Base-by-base conservation (phyloP, 2,329 filamentous ascomycete genomes). In the Cercospora zeae-maydis region DNA sequence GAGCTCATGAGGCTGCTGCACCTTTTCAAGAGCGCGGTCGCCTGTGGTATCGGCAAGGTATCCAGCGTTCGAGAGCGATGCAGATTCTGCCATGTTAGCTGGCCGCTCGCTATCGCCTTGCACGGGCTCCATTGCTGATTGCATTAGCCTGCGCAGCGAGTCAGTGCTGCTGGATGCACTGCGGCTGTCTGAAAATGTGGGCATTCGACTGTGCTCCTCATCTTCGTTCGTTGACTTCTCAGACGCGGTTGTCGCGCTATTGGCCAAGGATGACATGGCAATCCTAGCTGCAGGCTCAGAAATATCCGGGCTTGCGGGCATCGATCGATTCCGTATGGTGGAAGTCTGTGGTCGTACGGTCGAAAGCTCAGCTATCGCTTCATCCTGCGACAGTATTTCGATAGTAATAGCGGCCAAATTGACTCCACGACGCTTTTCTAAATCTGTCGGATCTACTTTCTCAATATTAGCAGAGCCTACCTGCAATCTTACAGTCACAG, bases 401-500 rank as follows among this genome's bases (percentile, higher is more conserved):
- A 74, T 19, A 3, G 69, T 67, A 24, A 75, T 67, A 47, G 70
- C 68, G 4, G 63, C 52, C 8, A 75, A 31, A 10, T 62, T 62
- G 16, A 75, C 52, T 6, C 53, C 52, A 47, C 59, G 19, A 19
- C 10, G 21, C 31, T 59, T 53, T 31, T 49, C 39, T 14, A 42
- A n/a, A 21, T 24, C 27, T 5, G 57, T 8, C 10, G 31, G 24
- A 24, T 59, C 45, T 11, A 53, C 57, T 39, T 39, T 34, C 30
- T 34, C 34, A 4, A 53, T 16, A 37, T 21, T 37, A 37, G 91
- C 82, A 59, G 82, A 80, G 19, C 88, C 84, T 13, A 92, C 77
- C 21, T 84, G 82, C 33, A 93, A 79, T 71, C 88, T 85, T 57
- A 91, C 80, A 1, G 87, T 87, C 3, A 82, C 84, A 4, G 81